phyloP scores from a whole-genome alignment of 2,329 filamentous ascomycete genomes.

The Cladobotryum protrusum region DNA sequence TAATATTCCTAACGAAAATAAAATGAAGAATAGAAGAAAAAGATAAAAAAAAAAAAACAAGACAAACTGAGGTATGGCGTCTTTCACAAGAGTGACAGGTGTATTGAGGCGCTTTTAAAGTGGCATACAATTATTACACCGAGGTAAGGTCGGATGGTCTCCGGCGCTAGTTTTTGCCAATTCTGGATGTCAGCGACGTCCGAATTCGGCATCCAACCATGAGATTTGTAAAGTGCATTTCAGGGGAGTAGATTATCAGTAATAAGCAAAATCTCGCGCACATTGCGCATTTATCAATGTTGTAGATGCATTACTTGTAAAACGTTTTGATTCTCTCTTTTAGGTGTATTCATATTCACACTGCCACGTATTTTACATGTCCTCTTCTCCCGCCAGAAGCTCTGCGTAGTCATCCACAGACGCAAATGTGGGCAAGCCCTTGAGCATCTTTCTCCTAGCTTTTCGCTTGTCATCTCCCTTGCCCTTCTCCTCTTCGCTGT shows the following conservation, averaged over 20 bases:
- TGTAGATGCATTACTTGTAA: not conserved
- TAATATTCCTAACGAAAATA: not conserved
- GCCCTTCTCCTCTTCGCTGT: conserved; percentile 55
- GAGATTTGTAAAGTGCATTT: not conserved
- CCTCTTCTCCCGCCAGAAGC: conserved; percentile 66
- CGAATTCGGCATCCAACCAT: not conserved
- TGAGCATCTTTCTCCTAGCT: conserved; percentile 75
- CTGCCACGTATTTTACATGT: conserved; percentile 20
- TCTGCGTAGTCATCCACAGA: conserved; percentile 90
- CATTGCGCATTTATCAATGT: conserved; percentile 53
- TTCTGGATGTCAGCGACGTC: not conserved
- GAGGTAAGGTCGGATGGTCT: too few relatives aligned
- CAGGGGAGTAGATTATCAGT: not conserved
- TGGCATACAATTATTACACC: too few relatives aligned
- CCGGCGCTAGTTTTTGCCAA: too few relatives aligned
- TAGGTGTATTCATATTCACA: too few relatives aligned
- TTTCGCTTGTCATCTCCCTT: conserved; percentile 29
- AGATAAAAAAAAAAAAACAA: not conserved
- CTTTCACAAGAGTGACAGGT: too few relatives aligned
- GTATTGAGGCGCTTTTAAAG: too few relatives aligned
- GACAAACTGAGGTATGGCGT: not conserved
- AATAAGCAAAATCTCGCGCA: not conserved
- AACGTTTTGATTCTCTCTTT: too few relatives aligned
- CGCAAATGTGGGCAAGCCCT: conserved; percentile 85
- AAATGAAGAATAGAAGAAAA: not conserved